Evolutionary conservation across 768 basidiomycete genomes (phyloP).

Genomic region (Floccularia luteovirens): DNA sequence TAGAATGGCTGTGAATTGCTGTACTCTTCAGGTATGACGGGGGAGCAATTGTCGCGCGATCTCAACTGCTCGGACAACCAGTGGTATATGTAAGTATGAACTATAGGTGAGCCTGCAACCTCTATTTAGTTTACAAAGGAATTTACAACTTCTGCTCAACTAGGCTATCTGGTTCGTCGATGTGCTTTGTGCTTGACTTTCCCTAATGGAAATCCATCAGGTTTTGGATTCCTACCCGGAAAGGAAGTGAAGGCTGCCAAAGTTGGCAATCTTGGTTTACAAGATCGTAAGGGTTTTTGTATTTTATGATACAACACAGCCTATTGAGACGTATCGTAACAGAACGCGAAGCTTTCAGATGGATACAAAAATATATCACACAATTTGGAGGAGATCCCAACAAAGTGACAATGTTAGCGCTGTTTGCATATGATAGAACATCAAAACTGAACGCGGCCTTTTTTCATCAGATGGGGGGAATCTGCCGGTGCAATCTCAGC

Average conservation of each 20-base stretch:
- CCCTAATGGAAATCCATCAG: conserved; percentile 15
- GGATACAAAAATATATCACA: conserved; percentile 60
- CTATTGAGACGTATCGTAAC: not conserved
- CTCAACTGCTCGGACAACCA: conserved; percentile 31
- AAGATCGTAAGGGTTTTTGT: conserved; percentile 40
- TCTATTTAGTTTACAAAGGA: not conserved
- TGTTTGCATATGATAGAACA: not conserved
- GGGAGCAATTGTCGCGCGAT: conserved; percentile 31
- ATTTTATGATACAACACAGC: not conserved
- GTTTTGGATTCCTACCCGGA: conserved; percentile 45
- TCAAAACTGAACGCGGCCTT: not conserved
- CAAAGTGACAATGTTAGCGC: conserved; percentile 48
- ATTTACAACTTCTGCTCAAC: not conserved
- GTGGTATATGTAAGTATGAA: conserved; percentile 50
- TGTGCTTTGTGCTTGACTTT: too few relatives aligned
- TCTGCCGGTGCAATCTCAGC: conserved; percentile 48
- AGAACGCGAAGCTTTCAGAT: conserved; percentile 53
- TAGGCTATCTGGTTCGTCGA: conserved; percentile 10
- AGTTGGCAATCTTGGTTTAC: conserved; percentile 58
- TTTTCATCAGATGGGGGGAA: conserved; percentile 26
- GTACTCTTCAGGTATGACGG: conserved; percentile 31
- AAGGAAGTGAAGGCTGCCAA: conserved; percentile 44
- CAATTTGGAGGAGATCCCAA: conserved; percentile 59
- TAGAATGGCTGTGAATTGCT: not conserved
- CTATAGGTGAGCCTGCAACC: conserved; percentile 23